Conservation (phyloP, 192 early-diverging fungal genomes). For the Helicostylum pulchrum region DNA sequence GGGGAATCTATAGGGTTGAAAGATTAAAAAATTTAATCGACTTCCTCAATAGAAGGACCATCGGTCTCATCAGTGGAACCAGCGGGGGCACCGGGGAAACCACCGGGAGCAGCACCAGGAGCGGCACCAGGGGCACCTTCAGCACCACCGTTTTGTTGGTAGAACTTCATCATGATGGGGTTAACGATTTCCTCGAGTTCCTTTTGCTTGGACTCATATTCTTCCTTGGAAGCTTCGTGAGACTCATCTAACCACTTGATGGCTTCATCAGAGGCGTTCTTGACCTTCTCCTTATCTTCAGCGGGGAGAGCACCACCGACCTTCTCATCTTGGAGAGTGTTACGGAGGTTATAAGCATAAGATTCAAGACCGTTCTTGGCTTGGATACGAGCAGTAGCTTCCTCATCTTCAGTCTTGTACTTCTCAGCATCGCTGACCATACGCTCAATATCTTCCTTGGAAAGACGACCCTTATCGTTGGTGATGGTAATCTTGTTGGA, state of each 20-base stretch:
- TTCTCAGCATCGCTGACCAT: conserved; percentile 96
- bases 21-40: conserved; percentile 17
- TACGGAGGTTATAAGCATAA: conserved; percentile 98
- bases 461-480: conserved; percentile 96
- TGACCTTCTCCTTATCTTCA: conserved; percentile 88
- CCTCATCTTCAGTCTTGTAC: conserved; percentile 98
- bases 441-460: conserved; percentile 95
- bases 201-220: conserved; percentile 94
- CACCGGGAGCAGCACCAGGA: conserved; percentile 72
- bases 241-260: conserved; percentile 94
- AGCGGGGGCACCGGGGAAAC: conserved; percentile 19
- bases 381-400: conserved; percentile 84
- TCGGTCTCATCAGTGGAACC: conserved; percentile 14
- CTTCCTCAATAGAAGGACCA: conserved; percentile 27
- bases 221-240: conserved; percentile 96
- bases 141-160: conserved; percentile 80
- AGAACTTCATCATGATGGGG: conserved; percentile 97
- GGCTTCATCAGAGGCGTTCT: conserved; percentile 79
- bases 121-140: conserved; percentile 83
- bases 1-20: no score
- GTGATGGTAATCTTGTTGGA: conserved; percentile 95
- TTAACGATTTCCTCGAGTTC: conserved; percentile 90
- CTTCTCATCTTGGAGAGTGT: conserved; percentile 87
- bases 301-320: conserved; percentile 76
- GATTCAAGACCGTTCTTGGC: conserved; percentile 97